A percentile compares a stretch with the other conserved stretches of the same genome.
Evolutionary conservation across 2,329 filamentous ascomycete species (phyloP).

Genomic region (Fusarium sp.): DNA sequence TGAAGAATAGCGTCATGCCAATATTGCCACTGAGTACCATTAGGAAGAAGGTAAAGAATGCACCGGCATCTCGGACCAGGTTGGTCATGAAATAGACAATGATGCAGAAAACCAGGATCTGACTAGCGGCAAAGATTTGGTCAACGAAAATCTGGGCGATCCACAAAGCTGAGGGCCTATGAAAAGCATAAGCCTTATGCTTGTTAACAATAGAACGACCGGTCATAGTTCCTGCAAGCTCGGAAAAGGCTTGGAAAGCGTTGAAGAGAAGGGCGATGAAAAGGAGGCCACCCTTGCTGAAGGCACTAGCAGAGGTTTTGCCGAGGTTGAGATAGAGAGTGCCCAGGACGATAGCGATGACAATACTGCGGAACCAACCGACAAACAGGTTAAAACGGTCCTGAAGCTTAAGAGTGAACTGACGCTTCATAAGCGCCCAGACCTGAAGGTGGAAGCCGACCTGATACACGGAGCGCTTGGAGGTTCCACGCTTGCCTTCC

Average conservation of each 20-base stretch:
- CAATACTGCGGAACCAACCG: constrained; percentile 77
- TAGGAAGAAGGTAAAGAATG: constrained; percentile 84
- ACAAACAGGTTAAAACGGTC: constrained; percentile 84
- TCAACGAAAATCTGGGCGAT: constrained; percentile 88
- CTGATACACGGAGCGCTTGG: constrained; percentile 83
- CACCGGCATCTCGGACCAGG: constrained; percentile 77
- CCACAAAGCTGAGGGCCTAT: constrained; percentile 86
- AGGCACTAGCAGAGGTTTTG: constrained; percentile 77
- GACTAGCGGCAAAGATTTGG: constrained; percentile 77
- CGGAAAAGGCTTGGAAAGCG: constrained; percentile 87
- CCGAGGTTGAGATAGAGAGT: constrained; percentile 83
- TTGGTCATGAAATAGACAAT: constrained; percentile 87
- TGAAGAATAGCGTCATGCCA: constrained; percentile 83
- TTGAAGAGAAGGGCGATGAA: constrained; percentile 88
- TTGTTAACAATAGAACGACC: constrained; percentile 86
- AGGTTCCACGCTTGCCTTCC: constrained; percentile 83
- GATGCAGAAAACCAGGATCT: constrained; percentile 80
- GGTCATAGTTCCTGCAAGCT: constrained; percentile 82
- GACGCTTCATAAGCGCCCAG: constrained; percentile 86
- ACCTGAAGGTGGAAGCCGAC: constrained; percentile 88
- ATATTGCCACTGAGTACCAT: constrained; percentile 79
- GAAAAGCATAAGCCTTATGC: constrained; percentile 86
- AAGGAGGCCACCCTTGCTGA: constrained; percentile 85
- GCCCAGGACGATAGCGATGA: constrained; percentile 84
- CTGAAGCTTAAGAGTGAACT: constrained; percentile 89